Percentiles rank a stretch among this genome's conserved stretches.
Conservation (phyloP, 1,284 basidiomycete genomes). For the Trichosporon sp. region DNA sequence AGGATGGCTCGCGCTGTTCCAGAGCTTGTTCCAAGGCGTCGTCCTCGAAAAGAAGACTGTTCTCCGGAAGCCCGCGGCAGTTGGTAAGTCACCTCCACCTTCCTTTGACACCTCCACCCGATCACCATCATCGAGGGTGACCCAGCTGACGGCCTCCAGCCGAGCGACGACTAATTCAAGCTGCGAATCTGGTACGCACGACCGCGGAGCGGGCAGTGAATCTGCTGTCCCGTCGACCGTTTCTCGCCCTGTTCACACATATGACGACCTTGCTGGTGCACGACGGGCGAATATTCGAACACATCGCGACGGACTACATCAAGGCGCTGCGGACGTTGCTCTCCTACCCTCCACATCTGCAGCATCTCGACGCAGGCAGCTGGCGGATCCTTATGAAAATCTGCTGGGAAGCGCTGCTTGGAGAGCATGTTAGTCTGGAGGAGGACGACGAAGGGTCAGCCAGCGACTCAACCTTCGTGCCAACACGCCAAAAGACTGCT, state of each 20-base stretch:
- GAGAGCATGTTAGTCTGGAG: conserved; percentile 61
- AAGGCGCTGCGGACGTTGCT: conserved; percentile 72
- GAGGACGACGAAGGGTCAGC: conserved; percentile 37
- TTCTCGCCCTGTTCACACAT: conserved; percentile 64
- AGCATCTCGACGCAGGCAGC: conserved; percentile 66
- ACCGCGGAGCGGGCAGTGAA: conserved; percentile 47
- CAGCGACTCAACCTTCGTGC: conserved; percentile 38
- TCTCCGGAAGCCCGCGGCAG: conserved; percentile 60
- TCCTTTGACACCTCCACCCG: neutral
- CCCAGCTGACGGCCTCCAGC: conserved; percentile 21
- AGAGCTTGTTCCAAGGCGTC: conserved; percentile 71
- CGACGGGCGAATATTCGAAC: conserved; percentile 63
- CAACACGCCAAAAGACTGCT: conserved; percentile 13
- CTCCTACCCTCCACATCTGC: conserved; percentile 71
- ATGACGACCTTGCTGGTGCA: conserved; percentile 67
- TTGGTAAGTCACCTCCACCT: conserved; percentile 37
- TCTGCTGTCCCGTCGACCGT: conserved; percentile 40
- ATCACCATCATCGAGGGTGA: too few relatives aligned
- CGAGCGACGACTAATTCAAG: conserved; percentile 14
- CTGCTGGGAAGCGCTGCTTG: conserved; percentile 75
- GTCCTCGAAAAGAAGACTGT: conserved; percentile 63
- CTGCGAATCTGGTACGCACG: conserved; percentile 45
- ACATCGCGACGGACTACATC: conserved; percentile 76
- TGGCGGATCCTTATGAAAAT: conserved; percentile 74
- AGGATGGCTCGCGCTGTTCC: conserved; percentile 71